Evolutionary conservation across 2,329 filamentous ascomycete genomes (phyloP).

Genomic region (Aspergillus caelatus): DNA sequence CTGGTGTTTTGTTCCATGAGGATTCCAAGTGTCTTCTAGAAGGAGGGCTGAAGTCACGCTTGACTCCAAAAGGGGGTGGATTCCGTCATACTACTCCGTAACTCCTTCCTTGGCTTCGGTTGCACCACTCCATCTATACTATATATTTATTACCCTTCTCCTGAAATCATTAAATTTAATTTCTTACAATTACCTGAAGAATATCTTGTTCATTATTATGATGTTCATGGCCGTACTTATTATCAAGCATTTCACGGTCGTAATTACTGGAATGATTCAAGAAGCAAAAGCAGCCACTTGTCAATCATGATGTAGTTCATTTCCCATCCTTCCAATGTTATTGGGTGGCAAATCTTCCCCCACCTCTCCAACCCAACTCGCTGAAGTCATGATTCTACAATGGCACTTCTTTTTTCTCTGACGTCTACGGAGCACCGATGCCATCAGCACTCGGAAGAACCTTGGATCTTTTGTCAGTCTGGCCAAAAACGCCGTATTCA

Average conservation of each 20-base stretch:
- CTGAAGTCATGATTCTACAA: constrained; percentile 4
- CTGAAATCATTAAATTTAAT: neutral
- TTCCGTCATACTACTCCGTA: neutral
- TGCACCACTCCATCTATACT: constrained; percentile 15
- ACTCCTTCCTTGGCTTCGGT: constrained; percentile 6
- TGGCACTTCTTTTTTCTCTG: neutral
- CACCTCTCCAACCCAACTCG: neutral
- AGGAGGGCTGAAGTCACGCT: constrained; percentile 11
- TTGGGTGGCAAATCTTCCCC: neutral
- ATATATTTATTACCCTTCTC: neutral
- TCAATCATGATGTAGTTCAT: constrained; percentile 2
- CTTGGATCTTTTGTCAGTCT: neutral
- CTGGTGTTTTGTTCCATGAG: constrained; percentile 9
- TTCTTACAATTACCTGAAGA: neutral
- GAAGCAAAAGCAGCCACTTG: neutral
- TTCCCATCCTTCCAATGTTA: neutral
- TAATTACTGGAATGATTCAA: neutral
- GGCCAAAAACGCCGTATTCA: neutral
- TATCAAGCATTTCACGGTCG: neutral
- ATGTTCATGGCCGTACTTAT: neutral
- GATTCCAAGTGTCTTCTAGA: constrained; percentile 43
- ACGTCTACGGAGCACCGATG: neutral
- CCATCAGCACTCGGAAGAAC: neutral
- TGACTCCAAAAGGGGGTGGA: constrained; percentile 7
- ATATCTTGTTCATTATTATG: neutral